phyloP scores from a whole-genome alignment of 2,329 filamentous ascomycete species.

The Onygena corvina region DNA sequence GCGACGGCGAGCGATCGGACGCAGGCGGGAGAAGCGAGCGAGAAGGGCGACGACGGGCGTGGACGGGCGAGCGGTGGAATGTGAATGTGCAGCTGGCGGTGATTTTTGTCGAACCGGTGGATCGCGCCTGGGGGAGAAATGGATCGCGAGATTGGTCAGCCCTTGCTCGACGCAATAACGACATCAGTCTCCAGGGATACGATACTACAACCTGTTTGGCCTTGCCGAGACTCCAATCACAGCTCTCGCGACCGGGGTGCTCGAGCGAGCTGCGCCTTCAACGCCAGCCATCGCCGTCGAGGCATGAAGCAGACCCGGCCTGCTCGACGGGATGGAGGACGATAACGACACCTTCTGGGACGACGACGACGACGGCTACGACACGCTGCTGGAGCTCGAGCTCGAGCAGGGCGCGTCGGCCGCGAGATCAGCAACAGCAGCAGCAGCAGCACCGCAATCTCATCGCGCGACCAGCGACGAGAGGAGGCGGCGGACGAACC shows the following conservation, averaged over 20 bases:
- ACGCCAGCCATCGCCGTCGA: conserved; percentile 1
- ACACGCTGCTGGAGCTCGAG: conserved; percentile 34
- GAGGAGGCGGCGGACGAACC: conserved; percentile 5
- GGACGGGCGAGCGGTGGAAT: neutral
- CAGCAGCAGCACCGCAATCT: conserved; percentile 12
- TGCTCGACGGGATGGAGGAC: conserved; percentile 20
- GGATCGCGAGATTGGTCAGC: neutral
- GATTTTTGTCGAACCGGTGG: neutral
- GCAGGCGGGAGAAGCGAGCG: neutral
- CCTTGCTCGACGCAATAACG: neutral
- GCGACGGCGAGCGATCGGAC: neutral
- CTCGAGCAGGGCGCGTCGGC: conserved; percentile 38
- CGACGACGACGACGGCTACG: conserved; percentile 34
- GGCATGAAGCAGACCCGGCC: neutral
- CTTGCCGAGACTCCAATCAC: neutral
- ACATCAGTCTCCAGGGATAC: neutral
- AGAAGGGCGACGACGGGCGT: neutral
- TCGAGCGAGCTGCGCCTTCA: conserved; percentile 1
- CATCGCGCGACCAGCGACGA: neutral
- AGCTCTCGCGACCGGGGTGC: neutral
- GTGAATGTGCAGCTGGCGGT: neutral
- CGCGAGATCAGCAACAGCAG: conserved; percentile 35
- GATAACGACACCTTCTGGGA: conserved; percentile 38
- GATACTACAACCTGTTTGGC: neutral
- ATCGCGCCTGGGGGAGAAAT: neutral